Conservation (phyloP, 306 rosid genomes). For the Vicia faba region DNA sequence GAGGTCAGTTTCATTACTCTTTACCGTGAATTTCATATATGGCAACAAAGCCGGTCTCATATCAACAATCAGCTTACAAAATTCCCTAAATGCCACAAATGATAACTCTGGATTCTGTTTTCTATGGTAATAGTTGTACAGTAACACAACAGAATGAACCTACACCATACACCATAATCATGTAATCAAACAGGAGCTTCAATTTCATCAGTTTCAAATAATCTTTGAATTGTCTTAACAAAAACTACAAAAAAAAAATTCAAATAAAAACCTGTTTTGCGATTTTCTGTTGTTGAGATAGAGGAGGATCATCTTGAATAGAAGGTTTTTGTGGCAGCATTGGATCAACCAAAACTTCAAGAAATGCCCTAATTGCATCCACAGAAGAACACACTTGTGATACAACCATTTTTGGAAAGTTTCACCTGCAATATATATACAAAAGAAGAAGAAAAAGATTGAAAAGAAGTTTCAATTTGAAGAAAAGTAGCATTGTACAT, state of each 20-base stretch:
- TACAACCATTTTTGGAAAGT: conserved; percentile 45
- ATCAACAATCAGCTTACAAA: conserved; percentile 63
- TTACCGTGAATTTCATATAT: conserved; percentile 56
- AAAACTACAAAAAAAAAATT: no score
- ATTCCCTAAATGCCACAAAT: conserved; percentile 54
- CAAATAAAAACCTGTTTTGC: conserved; percentile 86
- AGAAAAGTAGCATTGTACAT: background rate
- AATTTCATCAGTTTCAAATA: no score
- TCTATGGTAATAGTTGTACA: conserved; percentile 79
- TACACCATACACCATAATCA: conserved; percentile 34
- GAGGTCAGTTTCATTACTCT: conserved; percentile 43
- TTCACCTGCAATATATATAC: conserved; percentile 27
- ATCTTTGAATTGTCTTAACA: no score
- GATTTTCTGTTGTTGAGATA: conserved; percentile 47
- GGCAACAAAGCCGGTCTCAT: conserved; percentile 60
- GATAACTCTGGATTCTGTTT: conserved; percentile 55
- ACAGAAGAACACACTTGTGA: conserved; percentile 57
- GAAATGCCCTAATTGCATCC: conserved; percentile 56
- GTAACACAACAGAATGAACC: conserved; percentile 75
- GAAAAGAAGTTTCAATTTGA: background rate
- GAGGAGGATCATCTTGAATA: conserved; percentile 33
- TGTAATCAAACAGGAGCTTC: background rate
- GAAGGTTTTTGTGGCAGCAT: conserved; percentile 52
- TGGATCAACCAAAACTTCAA: conserved; percentile 63
- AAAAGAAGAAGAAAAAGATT: background rate